Percentiles rank a stretch among this genome's conserved stretches.
These are phyloP conservation scores for Xylaria sp. DNA, from an alignment of 2,329 filamentous ascomycete genomes.

Conservation along the genomic window DNA sequence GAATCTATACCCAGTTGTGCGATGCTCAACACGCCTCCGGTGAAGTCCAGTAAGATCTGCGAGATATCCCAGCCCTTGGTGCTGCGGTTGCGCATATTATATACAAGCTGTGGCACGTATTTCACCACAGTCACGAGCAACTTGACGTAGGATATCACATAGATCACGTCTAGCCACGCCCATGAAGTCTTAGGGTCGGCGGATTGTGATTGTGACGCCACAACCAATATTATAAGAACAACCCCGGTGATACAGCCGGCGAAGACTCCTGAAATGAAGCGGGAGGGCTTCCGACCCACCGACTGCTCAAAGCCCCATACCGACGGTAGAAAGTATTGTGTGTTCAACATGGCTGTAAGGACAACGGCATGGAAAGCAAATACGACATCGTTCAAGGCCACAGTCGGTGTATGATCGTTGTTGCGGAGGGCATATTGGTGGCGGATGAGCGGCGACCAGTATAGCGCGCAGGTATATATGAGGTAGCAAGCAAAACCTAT, in stretches of 20 bases:
- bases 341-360: constrained; percentile 73
- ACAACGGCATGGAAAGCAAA: constrained; percentile 84
- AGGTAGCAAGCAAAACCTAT: constrained; percentile 76
- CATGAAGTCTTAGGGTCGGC: constrained; percentile 54
- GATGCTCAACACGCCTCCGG: constrained; percentile 81
- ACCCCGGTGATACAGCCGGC: constrained; percentile 68
- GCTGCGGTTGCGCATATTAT: constrained; percentile 84
- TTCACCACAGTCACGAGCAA: constrained; percentile 87
- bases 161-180: constrained; percentile 68
- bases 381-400: constrained; percentile 85
- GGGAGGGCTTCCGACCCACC: constrained; percentile 61
- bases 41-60: constrained; percentile 83
- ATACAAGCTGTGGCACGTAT: constrained; percentile 84
- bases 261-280: constrained; percentile 70
- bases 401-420: constrained; percentile 76
- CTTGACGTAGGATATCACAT: constrained; percentile 85
- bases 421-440: constrained; percentile 84
- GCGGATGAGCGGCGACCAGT: constrained; percentile 79
- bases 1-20: constrained; percentile 85
- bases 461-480: constrained; percentile 74
- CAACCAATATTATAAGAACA: constrained; percentile 54
- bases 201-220: constrained; percentile 41
- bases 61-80: constrained; percentile 87
- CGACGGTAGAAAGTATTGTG: constrained; percentile 72
- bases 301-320: constrained; percentile 76